Percentiles rank a stretch among this genome's conserved stretches.
Evolutionary conservation across 2,329 filamentous ascomycete genomes (phyloP).

Genomic region (Paraphaeosphaeria minitans): DNA sequence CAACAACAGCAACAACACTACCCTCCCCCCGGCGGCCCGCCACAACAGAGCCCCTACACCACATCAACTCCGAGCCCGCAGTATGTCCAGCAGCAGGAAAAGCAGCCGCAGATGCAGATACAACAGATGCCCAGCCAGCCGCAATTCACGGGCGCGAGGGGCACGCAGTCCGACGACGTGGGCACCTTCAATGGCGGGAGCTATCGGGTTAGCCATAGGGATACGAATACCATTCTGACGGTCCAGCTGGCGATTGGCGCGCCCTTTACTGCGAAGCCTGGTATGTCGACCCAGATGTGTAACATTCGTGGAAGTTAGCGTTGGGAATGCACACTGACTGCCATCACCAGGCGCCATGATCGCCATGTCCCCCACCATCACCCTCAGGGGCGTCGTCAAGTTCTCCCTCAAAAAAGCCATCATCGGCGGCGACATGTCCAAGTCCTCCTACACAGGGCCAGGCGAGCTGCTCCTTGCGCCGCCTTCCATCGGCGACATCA

Average conservation of each 20-base stretch:
- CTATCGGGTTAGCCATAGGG: constrained; percentile 89
- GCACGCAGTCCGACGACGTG: constrained; percentile 75
- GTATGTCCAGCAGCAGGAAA: constrained; percentile 34
- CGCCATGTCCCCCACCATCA: constrained; percentile 88
- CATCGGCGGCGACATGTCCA: constrained; percentile 76
- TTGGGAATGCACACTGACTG: background rate
- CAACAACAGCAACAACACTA: constrained; percentile 25
- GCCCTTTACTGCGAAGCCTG: constrained; percentile 79
- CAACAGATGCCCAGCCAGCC: constrained; percentile 49
- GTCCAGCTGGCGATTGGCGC: constrained; percentile 89
- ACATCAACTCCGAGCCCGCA: constrained; percentile 42
- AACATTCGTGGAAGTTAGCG: background rate
- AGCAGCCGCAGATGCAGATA: constrained; percentile 31
- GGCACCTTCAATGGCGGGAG: constrained; percentile 98
- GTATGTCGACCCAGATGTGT: constrained; percentile 52
- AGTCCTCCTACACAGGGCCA: constrained; percentile 83
- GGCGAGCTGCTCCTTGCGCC: constrained; percentile 89
- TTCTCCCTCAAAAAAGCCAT: constrained; percentile 94
- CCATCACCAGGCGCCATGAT: constrained; percentile 75
- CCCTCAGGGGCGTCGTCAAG: constrained; percentile 79
- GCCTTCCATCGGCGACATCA: constrained; percentile 80
- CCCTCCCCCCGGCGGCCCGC: constrained; percentile 8
- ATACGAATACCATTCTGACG: constrained; percentile 87
- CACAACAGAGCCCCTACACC: constrained; percentile 30
- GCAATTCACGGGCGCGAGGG: constrained; percentile 68